Conservation (phyloP, 2,329 filamentous ascomycete genomes). For the Aspergillus novoparasiticus region DNA sequence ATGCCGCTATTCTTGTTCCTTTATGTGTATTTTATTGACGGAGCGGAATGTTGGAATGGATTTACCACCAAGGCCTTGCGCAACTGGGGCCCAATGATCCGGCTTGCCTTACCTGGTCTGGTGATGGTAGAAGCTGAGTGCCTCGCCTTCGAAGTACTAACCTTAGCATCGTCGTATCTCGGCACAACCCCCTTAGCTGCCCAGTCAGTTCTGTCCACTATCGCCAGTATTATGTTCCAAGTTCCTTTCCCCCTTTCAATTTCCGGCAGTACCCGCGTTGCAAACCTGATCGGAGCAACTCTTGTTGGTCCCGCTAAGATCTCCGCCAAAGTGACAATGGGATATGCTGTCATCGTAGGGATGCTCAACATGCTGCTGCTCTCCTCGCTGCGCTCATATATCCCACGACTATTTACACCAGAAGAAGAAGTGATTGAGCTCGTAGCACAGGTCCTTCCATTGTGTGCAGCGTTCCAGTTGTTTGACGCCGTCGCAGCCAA, state of each 20-base stretch:
- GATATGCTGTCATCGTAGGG: conserved; percentile 70
- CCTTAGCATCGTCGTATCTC: conserved; percentile 78
- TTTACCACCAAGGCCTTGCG: conserved; percentile 69
- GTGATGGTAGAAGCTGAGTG: conserved; percentile 95
- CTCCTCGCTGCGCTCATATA: conserved; percentile 66
- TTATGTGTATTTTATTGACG: conserved; percentile 72
- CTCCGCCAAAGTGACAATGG: conserved; percentile 75
- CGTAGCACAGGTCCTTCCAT: conserved; percentile 70
- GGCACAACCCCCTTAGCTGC: conserved; percentile 80
- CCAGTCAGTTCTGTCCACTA: conserved; percentile 79
- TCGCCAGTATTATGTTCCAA: conserved; percentile 81
- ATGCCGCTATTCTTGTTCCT: conserved; percentile 72
- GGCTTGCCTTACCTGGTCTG: conserved; percentile 82
- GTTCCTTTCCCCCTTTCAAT: conserved; percentile 91
- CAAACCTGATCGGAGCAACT: conserved; percentile 87
- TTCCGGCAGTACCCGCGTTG: conserved; percentile 82
- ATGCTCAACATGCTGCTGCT: conserved; percentile 76
- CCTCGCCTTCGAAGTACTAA: conserved; percentile 89
- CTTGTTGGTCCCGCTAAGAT: conserved; percentile 78
- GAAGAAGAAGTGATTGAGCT: conserved; percentile 70
- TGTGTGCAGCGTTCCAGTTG: conserved; percentile 86
- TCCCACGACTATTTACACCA: conserved; percentile 77
- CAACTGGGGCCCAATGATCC: conserved; percentile 85
- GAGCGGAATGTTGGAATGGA: conserved; percentile 78
- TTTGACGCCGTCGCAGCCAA: conserved; percentile 80